Evolutionary conservation across 371 early-diverging fungal genomes (phyloP).

Genomic region (Blastocladiella emersonii): DNA sequence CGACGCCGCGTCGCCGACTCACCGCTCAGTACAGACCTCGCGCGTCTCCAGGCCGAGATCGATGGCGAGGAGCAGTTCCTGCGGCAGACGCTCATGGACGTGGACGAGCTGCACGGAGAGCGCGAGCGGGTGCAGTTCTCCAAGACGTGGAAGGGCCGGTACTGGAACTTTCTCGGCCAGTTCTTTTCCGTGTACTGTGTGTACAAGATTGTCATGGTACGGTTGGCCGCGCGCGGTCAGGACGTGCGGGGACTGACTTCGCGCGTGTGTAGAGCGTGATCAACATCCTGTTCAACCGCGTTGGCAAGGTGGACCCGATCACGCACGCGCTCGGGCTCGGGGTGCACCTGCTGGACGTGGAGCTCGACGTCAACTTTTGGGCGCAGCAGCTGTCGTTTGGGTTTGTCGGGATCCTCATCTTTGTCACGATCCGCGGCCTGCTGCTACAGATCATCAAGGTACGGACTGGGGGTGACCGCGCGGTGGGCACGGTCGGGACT

Average conservation of each 20-base stretch:
- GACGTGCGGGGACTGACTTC: not conserved
- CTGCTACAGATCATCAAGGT: constrained; percentile 65
- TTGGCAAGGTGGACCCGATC: constrained; percentile 71
- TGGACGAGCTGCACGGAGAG: constrained; percentile 45
- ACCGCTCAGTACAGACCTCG: constrained; percentile 8
- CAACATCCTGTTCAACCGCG: constrained; percentile 60
- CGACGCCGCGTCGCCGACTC: no score
- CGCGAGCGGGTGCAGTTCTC: constrained; percentile 39
- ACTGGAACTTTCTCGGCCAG: constrained; percentile 57
- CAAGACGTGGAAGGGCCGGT: constrained; percentile 59
- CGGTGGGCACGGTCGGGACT: no score
- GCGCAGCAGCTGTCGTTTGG: constrained; percentile 84
- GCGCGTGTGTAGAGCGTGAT: constrained; percentile 23
- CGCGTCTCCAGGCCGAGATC: constrained; percentile 33
- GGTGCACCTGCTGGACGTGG: constrained; percentile 43
- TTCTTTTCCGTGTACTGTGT: constrained; percentile 77
- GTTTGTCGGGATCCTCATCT: constrained; percentile 75
- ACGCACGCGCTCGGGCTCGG: constrained; percentile 58
- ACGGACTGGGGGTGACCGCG: constrained; percentile 2
- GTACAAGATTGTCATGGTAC: constrained; percentile 65
- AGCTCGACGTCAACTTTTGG: constrained; percentile 63
- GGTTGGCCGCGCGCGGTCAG: constrained; percentile 4
- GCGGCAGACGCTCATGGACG: constrained; percentile 40
- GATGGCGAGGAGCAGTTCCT: constrained; percentile 44
- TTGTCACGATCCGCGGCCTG: constrained; percentile 71